Conservation (phyloP, 208 protist genomes). For the Lotmaria passim region DNA sequence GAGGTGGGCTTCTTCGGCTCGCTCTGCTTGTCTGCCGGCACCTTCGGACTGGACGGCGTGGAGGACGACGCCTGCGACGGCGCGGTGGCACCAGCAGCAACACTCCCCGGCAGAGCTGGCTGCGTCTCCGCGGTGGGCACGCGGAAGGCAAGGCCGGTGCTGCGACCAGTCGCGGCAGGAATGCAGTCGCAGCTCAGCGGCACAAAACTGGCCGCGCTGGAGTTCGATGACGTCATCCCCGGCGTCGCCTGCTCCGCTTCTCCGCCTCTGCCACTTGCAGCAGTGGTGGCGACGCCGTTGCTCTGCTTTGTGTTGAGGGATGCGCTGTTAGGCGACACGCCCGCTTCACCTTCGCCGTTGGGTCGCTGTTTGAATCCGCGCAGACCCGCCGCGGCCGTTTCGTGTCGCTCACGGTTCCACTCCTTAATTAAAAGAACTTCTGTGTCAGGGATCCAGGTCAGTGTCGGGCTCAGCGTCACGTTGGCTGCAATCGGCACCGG, state of each 20-base stretch:
- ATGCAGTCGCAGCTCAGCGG: conserved; percentile 35
- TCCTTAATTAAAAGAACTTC: conserved; percentile 39
- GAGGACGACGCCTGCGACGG: background rate
- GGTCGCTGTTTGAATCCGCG: background rate
- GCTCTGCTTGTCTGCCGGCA: background rate
- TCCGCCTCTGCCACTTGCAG: background rate
- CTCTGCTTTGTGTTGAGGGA: background rate
- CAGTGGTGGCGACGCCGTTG: background rate
- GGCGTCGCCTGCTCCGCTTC: background rate
- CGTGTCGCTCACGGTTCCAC: conserved; percentile 31
- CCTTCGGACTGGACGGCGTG: conserved; percentile 2
- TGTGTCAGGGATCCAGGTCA: conserved; percentile 43
- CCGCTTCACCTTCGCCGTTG: background rate
- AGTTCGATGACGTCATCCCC: conserved; percentile 2
- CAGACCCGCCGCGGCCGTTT: background rate
- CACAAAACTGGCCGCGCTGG: background rate
- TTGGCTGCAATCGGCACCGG: conserved; percentile 5
- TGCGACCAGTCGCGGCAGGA: conserved; percentile 38
- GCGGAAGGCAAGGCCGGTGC: conserved; percentile 36
- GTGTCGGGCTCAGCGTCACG: conserved; percentile 1
- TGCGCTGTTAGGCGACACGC: background rate
- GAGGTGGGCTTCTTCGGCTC: background rate
- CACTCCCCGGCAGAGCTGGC: background rate
- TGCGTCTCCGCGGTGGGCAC: conserved; percentile 30
- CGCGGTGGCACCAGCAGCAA: background rate